Percentiles rank a stretch among this genome's conserved stretches.
Evolutionary conservation across 371 early-diverging fungal genomes (phyloP).

Genomic region (Mucor plumbeus): DNA sequence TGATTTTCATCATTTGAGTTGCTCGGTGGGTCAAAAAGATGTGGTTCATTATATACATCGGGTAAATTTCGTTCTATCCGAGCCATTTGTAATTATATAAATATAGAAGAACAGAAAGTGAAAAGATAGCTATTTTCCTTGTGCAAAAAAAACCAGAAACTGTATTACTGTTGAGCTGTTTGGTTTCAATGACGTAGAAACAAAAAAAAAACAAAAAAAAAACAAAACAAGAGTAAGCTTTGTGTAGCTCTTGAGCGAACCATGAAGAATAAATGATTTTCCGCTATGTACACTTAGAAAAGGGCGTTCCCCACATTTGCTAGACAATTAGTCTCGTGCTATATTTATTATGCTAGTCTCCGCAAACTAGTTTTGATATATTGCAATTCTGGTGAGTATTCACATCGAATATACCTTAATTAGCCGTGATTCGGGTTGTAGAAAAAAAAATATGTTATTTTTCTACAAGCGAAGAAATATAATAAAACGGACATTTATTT

Average conservation of each 20-base stretch:
- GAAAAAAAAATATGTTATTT: too few species aligned
- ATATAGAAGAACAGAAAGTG: neutral
- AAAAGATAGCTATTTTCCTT: neutral
- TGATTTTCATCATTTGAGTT: neutral
- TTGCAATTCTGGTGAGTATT: neutral
- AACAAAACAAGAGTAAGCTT: neutral
- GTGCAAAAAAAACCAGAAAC: neutral
- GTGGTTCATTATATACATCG: slow-evolving; percentile 15
- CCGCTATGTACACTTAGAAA: neutral
- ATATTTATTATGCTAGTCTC: neutral
- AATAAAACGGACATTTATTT: too few species aligned
- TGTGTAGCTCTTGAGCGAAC: neutral
- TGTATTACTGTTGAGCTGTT: neutral
- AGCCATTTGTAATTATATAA: neutral
- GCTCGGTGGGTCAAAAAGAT: slow-evolving; percentile 15
- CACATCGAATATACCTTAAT: neutral
- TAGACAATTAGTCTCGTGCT: neutral
- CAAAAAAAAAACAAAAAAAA: neutral
- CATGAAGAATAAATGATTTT: neutral
- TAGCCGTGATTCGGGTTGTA: too few species aligned
- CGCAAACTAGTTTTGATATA: neutral
- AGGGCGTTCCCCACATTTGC: neutral
- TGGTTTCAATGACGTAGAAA: slow-evolving; percentile 5
- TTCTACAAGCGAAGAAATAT: too few species aligned
- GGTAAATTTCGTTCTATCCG: slow-evolving; percentile 1